phyloP scores from a whole-genome alignment of 768 basidiomycete genomes.

The Calocybe indica region DNA sequence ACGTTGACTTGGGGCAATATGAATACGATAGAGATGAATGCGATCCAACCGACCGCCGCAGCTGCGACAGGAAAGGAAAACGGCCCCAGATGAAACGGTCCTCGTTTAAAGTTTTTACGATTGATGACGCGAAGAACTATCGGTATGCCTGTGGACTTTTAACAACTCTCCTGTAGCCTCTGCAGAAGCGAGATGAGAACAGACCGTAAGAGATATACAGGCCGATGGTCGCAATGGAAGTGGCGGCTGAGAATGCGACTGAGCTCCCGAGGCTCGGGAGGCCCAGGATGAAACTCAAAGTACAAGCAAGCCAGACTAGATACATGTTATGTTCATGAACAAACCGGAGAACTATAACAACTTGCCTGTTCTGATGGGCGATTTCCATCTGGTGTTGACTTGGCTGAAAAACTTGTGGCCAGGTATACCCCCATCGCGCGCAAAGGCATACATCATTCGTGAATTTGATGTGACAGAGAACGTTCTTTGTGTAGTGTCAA shows the following conservation, averaged over 20 bases:
- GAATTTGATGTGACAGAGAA: conserved; percentile 78
- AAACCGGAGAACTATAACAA: not conserved
- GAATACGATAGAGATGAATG: conserved; percentile 68
- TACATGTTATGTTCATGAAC: not conserved
- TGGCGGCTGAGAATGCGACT: conserved; percentile 62
- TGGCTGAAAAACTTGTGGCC: conserved; percentile 62
- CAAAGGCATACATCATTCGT: conserved; percentile 80
- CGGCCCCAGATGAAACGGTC: conserved; percentile 66
- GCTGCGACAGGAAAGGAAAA: conserved; percentile 59
- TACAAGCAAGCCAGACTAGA: conserved; percentile 73
- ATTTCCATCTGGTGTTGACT: conserved; percentile 51
- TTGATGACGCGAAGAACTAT: conserved; percentile 64
- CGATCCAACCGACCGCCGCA: conserved; percentile 59
- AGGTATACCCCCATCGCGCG: conserved; percentile 70
- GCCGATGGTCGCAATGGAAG: conserved; percentile 68
- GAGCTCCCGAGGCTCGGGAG: conserved; percentile 68
- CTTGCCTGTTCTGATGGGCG: conserved; percentile 64
- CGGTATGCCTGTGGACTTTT: conserved; percentile 43
- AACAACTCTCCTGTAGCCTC: not conserved
- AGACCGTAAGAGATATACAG: conserved; percentile 70
- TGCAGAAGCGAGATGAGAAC: conserved; percentile 3
- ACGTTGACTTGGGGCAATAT: conserved; percentile 66
- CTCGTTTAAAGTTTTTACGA: conserved; percentile 50
- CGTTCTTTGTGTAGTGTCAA: conserved; percentile 31
- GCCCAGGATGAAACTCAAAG: conserved; percentile 68